Evolutionary conservation across 2,329 filamentous ascomycete species (phyloP), one percentile per base, ranked within the genome.

Genomic region (Septoria linicola): DNA sequence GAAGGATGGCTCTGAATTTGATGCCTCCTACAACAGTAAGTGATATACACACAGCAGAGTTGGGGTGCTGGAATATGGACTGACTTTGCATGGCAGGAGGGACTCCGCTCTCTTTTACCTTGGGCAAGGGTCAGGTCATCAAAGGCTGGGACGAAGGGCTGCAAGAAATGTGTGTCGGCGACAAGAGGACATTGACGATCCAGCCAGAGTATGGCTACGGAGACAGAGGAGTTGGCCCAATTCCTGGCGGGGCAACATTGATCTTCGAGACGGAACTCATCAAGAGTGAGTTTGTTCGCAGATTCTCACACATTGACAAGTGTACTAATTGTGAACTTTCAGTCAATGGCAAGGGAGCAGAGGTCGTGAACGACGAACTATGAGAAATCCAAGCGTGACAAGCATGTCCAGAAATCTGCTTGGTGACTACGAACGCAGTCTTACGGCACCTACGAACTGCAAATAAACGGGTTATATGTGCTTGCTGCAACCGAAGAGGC

Each of bases 91-190:
- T 27, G 5, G 23, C 10, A 27, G 23, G 23, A 10, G 83, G 84
- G 49, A 71, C 76, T 54, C 93, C 93, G 3, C 80, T 99, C 65
- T 76, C 70, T 62, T 97, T 99, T 75, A 82, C 78, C 58, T 77
- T 99, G 37, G 93, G 92, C 51, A 76, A 78, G 48, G 91, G 92
- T 39, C 83, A 88, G 70, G 93, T 97, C 53, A 99, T 99, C 73
- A 90, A 93, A 77, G 92, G 92, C 66, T 96, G 91, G 91, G 92
- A 97, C 65, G 76, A 95, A 68, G 92, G 92, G 45, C 81, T 97
- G 19, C 68, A 95, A 39, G 89, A 91, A 67, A 97, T 97, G 92
- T 97, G 92, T 73, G 86, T 93, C 63, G 93, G 93, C 58, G 92
- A 99, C 79, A 96, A 96, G 83, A 82, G 72, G 73, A 92, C 84